Conservation (phyloP, 208 protist species). For the Acanthamoeba lenticulata region DNA sequence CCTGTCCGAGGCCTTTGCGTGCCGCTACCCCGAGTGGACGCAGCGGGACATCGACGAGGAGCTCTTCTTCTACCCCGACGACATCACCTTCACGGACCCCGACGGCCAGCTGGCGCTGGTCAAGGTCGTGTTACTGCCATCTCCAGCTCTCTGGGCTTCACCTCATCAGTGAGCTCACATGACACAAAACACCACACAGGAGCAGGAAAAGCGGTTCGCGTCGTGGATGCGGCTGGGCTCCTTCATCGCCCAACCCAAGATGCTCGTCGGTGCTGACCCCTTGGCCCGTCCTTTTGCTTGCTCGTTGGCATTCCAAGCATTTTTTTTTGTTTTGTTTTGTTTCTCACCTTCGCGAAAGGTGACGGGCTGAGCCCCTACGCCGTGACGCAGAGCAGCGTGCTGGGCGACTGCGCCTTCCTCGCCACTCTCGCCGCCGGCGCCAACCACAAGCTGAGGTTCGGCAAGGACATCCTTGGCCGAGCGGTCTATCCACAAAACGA, state of each 20-base stretch:
- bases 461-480: background rate
- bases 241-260: slow-evolving; percentile 14
- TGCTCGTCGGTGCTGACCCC: background rate
- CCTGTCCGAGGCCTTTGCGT: background rate
- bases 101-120: slow-evolving; percentile 24
- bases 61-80: slow-evolving; percentile 56
- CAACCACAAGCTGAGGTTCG: slow-evolving; percentile 22
- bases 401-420: slow-evolving; percentile 61
- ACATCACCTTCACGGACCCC: slow-evolving; percentile 15
- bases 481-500: slow-evolving; percentile 30
- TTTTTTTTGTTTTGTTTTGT: background rate
- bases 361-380: slow-evolving; percentile 50
- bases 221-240: background rate
- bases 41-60: slow-evolving; percentile 33
- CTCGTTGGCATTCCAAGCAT: background rate
- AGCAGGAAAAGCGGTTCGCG: slow-evolving; percentile 29
- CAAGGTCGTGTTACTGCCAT: background rate
- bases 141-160: too few species aligned
- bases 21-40: background rate
- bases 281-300: background rate
- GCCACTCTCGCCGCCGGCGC: background rate
- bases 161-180: too few species aligned
- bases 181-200: too few species aligned
- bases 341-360: background rate
- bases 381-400: slow-evolving; percentile 38